phyloP scores from a whole-genome alignment of 495 filamentous ascomycete genomes.

The Amphirosellinia nigrospora region DNA sequence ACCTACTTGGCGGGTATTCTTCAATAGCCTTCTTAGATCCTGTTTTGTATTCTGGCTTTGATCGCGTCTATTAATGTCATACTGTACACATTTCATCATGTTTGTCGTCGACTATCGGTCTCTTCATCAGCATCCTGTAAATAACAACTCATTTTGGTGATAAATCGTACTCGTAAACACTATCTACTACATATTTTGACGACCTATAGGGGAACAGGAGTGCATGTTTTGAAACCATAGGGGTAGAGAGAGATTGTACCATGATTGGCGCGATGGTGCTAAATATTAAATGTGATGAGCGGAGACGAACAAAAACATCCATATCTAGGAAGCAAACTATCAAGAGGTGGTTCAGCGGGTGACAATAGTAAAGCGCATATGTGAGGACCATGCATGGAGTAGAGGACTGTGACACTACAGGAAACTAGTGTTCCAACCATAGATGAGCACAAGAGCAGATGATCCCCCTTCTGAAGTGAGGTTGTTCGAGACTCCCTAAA shows the following conservation, averaged over 20 bases:
- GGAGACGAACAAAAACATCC: background rate
- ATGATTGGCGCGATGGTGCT: background rate
- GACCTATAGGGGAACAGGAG: slow-evolving; percentile 1
- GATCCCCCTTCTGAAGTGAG: slow-evolving; percentile 6
- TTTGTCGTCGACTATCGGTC: background rate
- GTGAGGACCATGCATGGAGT: slow-evolving; percentile 18
- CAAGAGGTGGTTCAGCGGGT: slow-evolving; percentile 8
- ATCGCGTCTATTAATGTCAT: slow-evolving; percentile 4
- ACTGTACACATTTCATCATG: background rate
- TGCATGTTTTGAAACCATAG: background rate
- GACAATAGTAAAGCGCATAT: slow-evolving; percentile 2
- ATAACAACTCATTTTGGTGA: background rate
- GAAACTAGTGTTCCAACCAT: slow-evolving; percentile 19
- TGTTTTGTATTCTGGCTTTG: background rate
- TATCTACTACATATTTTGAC: background rate
- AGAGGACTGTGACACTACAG: slow-evolving; percentile 18
- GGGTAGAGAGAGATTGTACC: background rate
- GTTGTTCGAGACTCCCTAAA: slow-evolving; percentile 15
- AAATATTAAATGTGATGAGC: slow-evolving; percentile 8
- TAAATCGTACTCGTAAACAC: background rate
- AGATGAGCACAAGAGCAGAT: slow-evolving; percentile 11
- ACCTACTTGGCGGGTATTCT: background rate
- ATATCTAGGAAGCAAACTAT: slow-evolving; percentile 1
- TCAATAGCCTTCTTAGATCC: background rate
- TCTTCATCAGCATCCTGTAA: background rate